Evolutionary conservation across 2,329 filamentous ascomycete genomes (phyloP), one percentile per base, ranked within the genome.

Genomic region (Nemania sp.): DNA sequence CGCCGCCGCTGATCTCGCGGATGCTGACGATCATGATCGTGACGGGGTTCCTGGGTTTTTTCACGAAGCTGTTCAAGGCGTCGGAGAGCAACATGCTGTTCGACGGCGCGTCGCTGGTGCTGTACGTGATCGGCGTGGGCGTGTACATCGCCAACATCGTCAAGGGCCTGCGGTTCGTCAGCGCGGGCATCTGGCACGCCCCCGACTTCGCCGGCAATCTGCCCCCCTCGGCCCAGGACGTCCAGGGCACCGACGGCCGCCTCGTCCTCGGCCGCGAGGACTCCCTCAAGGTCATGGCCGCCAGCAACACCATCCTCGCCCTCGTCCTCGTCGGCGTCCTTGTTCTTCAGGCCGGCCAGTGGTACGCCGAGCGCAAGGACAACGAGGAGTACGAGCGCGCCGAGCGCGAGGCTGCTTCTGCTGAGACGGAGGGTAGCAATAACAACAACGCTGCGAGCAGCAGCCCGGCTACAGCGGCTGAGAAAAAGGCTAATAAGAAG

Each of bases 301-400:
- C 94, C 6, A 96, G 91, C 72, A 96, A 99, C 74, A 97, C 94
- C 3, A 99, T 99, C 69, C 75, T 97, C 52, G 94, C 93, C 30
- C 81, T 99, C 39, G 91, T 99, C 24, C 75, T 99, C 48, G 86
- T 97, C 3, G 94, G 94, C 5, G 90, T 99, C 8, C 72, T 99
- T 61, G 90, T 97, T 28, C 75, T 99, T 68, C 94, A 99, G 82
- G 91, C 91, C 17, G 94, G 94, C 9, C 91, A 97, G 80, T 97
- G 93, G 94, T 99, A 99, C 76, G 94, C 94, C 22, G 92, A 97
- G 81, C 82, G 90, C 69, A 95, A 95, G 76, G 92, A 97, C 73
- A 80, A 81, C 67, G 88, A 92, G 70, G 92, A 97, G 72, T 79
- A 82, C 51, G 84, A 83, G 67, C 81, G 84, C 69, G 79, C 87